phyloP scores from a whole-genome alignment of 495 filamentous ascomycete genomes.

The Niebla homalea region DNA sequence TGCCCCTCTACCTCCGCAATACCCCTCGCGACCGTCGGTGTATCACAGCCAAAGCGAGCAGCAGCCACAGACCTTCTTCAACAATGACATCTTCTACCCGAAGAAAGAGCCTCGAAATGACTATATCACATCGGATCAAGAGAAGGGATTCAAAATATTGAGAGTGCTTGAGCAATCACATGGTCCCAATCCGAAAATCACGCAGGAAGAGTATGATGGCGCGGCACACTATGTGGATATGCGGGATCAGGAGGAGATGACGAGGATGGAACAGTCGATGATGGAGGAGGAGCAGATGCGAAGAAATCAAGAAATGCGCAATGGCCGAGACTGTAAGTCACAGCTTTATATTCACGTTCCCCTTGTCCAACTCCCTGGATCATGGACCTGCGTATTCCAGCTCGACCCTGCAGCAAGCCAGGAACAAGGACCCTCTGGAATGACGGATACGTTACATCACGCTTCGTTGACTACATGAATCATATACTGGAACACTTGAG shows the following conservation, averaged over 20 bases:
- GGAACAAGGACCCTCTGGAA: neutral
- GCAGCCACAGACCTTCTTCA: neutral
- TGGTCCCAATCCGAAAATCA: neutral
- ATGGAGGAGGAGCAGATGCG: neutral
- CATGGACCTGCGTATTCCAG: neutral
- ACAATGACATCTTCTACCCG: slow-evolving; percentile 7
- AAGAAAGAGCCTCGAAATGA: slow-evolving; percentile 4
- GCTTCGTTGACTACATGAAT: no score
- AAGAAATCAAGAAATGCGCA: neutral
- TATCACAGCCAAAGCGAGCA: neutral
- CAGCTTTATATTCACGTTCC: neutral
- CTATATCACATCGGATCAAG: neutral
- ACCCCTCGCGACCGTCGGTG: slow-evolving; percentile 9
- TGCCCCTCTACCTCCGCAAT: slow-evolving; percentile 10
- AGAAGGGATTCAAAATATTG: neutral
- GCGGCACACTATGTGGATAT: neutral
- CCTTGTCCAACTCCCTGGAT: neutral
- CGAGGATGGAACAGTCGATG: neutral
- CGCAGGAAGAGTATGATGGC: neutral
- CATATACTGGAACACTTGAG: no score
- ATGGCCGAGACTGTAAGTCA: neutral
- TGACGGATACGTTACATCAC: no score
- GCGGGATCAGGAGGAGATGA: neutral
- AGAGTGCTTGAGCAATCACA: no score
- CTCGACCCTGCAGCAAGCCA: neutral